A percentile compares a stretch with the other conserved stretches of the same genome.
Evolutionary conservation across 306 rosid genomes (phyloP).

Genomic region (Hippophae tibetana): DNA sequence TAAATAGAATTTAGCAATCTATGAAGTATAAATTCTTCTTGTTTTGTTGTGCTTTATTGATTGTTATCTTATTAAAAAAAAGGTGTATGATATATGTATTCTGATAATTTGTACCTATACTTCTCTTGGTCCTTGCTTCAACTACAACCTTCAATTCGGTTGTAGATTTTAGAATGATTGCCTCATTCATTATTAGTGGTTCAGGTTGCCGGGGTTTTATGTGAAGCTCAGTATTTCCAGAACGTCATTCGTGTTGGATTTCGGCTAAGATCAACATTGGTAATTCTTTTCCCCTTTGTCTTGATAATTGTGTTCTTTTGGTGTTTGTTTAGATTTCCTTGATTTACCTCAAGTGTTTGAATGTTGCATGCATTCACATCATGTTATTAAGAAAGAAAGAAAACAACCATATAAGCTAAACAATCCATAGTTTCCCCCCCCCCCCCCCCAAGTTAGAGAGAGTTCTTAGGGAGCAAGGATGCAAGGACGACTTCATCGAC

Average conservation of each 20-base stretch:
- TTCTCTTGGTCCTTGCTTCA: background rate
- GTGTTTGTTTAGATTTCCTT: background rate
- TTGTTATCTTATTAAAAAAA: too few species aligned
- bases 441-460: too few species aligned
- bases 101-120: background rate
- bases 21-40: too few species aligned
- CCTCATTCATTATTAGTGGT: slow-evolving; percentile 12
- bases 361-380: too few species aligned
- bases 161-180: slow-evolving; percentile 7
- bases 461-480: too few species aligned
- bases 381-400: too few species aligned
- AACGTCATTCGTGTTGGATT: slow-evolving; percentile 93
- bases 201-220: slow-evolving; percentile 72
- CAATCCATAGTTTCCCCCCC: too few species aligned
- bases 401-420: too few species aligned
- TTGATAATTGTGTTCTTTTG: background rate
- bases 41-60: too few species aligned
- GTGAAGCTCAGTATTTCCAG: slow-evolving; percentile 96
- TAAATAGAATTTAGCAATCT: too few species aligned
- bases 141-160: slow-evolving; percentile 1
- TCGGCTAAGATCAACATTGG: slow-evolving; percentile 80
- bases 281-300: slow-evolving; percentile 19
- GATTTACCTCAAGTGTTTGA: background rate
- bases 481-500: too few species aligned
- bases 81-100: background rate